Conservation (phyloP, 176 grass and related monocot species). For the Pontederia paniculata region DNA sequence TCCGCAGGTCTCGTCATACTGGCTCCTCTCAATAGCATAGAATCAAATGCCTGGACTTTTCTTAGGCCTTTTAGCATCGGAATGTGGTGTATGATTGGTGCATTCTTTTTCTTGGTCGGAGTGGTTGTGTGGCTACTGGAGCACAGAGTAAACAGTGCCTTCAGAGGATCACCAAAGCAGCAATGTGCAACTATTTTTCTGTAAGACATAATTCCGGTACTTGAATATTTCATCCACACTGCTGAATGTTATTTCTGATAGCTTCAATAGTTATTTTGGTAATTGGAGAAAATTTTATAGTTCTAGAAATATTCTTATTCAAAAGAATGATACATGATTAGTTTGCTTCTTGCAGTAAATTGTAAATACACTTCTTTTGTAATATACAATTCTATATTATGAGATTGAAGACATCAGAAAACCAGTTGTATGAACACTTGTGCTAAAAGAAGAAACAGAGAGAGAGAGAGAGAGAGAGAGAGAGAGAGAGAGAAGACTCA, state of each 20-base stretch:
- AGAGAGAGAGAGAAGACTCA: no score
- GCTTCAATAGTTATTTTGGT: not conserved
- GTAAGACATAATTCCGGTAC: constrained; percentile 11
- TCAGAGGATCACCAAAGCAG: constrained; percentile 10
- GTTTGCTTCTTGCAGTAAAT: no score
- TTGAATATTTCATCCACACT: not conserved
- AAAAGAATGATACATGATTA: no score
- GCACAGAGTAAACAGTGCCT: constrained; percentile 17
- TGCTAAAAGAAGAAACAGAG: no score
- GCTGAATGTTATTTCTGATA: not conserved
- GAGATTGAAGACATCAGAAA: no score
- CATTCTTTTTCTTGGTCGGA: constrained; percentile 21
- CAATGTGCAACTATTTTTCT: constrained; percentile 19
- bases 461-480: no score
- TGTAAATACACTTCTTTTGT: no score
- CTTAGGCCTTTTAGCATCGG: constrained; percentile 17
- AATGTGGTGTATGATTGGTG: constrained; percentile 21
- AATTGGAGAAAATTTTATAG: not conserved
- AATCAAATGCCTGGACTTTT: constrained; percentile 25
- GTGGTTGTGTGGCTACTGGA: constrained; percentile 26
- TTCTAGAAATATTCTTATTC: not conserved
- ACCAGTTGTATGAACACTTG: no score
- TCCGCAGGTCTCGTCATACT: constrained; percentile 22
- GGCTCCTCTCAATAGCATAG: constrained; percentile 12
- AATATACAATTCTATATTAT: no score